These are phyloP conservation scores for Dalbergia oliveri DNA, from an alignment of 306 rosid species.

Conservation along the genomic window DNA sequence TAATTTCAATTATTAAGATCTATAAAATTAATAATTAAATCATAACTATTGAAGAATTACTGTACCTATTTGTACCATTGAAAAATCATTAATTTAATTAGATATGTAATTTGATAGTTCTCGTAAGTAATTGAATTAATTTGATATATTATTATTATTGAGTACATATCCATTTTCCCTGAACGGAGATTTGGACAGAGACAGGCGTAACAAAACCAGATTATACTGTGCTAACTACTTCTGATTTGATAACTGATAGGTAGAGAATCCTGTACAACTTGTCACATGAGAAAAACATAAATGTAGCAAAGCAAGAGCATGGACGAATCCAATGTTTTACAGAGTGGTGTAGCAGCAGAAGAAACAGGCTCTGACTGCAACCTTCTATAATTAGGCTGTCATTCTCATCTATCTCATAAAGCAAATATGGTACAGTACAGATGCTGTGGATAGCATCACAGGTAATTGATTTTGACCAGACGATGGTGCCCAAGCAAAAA, in stretches of 20 bases:
- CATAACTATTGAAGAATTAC: too few species aligned
- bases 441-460: slow-evolving; percentile 10
- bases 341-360: slow-evolving; percentile 7
- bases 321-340: slow-evolving; percentile 29
- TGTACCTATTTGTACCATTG: too few species aligned
- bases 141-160: background rate
- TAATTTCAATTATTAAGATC: too few species aligned
- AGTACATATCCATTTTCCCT: background rate
- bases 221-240: background rate
- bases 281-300: background rate
- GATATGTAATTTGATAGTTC: background rate
- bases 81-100: background rate
- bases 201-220: background rate
- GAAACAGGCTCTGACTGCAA: slow-evolving; percentile 25
- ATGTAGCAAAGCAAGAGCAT: background rate
- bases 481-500: background rate
- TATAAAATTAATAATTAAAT: too few species aligned
- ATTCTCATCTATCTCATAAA: slow-evolving; percentile 16
- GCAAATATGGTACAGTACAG: slow-evolving; percentile 23
- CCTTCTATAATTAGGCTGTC: slow-evolving; percentile 26
- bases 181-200: background rate
- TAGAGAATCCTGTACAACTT: slow-evolving; percentile 34
- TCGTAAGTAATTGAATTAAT: background rate
- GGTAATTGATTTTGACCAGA: slow-evolving; percentile 40
- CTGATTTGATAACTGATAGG: background rate